These are phyloP conservation scores for Helianthus tuberosus DNA, from an alignment of 129 eudicot species.

Conservation along the genomic window DNA sequence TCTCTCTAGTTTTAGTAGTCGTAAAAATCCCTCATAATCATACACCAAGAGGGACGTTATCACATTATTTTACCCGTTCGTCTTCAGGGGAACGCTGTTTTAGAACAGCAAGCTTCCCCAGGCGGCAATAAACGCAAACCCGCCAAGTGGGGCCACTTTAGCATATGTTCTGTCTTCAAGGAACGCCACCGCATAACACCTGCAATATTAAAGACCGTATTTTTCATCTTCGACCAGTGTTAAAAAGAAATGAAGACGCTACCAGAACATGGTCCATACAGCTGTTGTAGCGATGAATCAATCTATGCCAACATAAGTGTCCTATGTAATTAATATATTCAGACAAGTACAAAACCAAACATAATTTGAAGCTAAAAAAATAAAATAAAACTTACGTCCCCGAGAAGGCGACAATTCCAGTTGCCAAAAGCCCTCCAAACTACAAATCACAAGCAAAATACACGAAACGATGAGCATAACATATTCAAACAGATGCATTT, in stretches of 20 bases:
- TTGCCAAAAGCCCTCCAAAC: slow-evolving; percentile 86
- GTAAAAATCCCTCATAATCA: slow-evolving; percentile 15
- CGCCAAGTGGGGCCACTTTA: slow-evolving; percentile 86
- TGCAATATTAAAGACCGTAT: slow-evolving; percentile 36
- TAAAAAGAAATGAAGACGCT: neutral
- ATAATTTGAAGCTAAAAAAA: slow-evolving; percentile 12
- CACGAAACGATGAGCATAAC: slow-evolving; percentile 2
- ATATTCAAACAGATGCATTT: neutral
- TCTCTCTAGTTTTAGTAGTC: slow-evolving; percentile 1
- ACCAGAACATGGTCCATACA: neutral
- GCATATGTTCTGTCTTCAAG: slow-evolving; percentile 88
- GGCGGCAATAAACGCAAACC: slow-evolving; percentile 89
- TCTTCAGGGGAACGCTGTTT: slow-evolving; percentile 18
- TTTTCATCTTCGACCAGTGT: slow-evolving; percentile 25
- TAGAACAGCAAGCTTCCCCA: slow-evolving; percentile 96
- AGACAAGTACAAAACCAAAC: neutral
- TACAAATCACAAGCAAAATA: slow-evolving; percentile 32
- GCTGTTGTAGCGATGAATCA: too few relatives aligned
- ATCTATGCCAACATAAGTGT: neutral
- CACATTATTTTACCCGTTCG: slow-evolving; percentile 7
- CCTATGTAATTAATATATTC: neutral
- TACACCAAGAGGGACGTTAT: slow-evolving; percentile 22
- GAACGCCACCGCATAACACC: slow-evolving; percentile 86
- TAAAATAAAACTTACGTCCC: slow-evolving; percentile 67
- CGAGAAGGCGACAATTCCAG: slow-evolving; percentile 86